phyloP scores from a whole-genome alignment of 2,329 filamentous ascomycete species.

The Botrytis hyacinthi region DNA sequence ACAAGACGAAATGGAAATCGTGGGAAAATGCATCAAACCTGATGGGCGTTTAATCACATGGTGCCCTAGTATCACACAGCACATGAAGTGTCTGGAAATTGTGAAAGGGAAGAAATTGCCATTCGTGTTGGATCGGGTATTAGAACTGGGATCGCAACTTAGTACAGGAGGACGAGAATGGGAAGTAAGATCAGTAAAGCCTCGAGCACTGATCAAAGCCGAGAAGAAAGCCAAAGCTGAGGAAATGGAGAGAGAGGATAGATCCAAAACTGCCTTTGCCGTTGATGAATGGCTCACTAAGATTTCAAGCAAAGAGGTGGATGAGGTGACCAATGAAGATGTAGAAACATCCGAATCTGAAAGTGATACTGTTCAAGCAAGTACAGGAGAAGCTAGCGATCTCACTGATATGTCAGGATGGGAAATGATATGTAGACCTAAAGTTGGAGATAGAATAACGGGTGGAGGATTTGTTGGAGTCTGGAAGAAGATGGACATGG shows the following conservation, averaged over 20 bases:
- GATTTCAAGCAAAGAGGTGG: not conserved
- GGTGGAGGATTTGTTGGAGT: slow-evolving; percentile 53
- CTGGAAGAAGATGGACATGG: slow-evolving; percentile 36
- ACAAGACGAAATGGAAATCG: slow-evolving; percentile 48
- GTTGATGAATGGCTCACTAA: not conserved
- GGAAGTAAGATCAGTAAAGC: slow-evolving; percentile 55
- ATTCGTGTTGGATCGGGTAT: slow-evolving; percentile 53
- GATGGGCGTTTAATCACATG: slow-evolving; percentile 69
- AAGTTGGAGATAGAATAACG: slow-evolving; percentile 46
- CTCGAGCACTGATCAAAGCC: slow-evolving; percentile 33
- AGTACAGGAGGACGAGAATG: slow-evolving; percentile 56
- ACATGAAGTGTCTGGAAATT: slow-evolving; percentile 59
- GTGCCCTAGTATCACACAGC: slow-evolving; percentile 75
- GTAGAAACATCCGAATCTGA: not conserved
- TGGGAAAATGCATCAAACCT: slow-evolving; percentile 58
- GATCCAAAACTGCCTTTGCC: not conserved
- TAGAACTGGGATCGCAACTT: slow-evolving; percentile 56
- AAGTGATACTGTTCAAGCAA: not conserved
- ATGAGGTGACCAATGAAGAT: not conserved
- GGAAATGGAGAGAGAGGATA: not conserved
- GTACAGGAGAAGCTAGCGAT: not conserved
- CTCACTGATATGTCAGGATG: slow-evolving; percentile 32
- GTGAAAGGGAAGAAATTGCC: slow-evolving; percentile 55
- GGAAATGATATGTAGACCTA: slow-evolving; percentile 52
- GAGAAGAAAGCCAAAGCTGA: slow-evolving; percentile 24